phyloP scores from a whole-genome alignment of 1,284 basidiomycete genomes.

The Pholiota adiposa region DNA sequence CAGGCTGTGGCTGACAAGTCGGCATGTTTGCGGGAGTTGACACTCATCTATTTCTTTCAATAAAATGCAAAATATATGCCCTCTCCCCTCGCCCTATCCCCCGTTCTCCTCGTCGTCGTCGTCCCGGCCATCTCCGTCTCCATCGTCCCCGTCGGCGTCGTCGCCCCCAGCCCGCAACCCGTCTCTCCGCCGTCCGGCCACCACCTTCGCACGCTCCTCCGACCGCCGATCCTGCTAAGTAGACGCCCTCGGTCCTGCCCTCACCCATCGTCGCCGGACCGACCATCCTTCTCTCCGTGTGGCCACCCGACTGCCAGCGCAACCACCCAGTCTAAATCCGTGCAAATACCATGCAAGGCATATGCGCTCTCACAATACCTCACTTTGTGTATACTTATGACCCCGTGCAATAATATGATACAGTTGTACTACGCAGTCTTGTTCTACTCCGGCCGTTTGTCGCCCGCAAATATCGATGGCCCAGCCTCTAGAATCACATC shows the following conservation, averaged over 20 bases:
- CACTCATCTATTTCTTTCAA: constrained; percentile 26
- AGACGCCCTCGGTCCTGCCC: background rate
- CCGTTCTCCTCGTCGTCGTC: background rate
- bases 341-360: too few relatives aligned
- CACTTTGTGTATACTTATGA: background rate
- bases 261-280: too few relatives aligned
- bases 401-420: background rate
- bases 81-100: constrained; percentile 3
- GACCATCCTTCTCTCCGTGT: too few relatives aligned
- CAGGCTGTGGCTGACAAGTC: constrained; percentile 47
- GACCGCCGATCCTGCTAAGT: background rate
- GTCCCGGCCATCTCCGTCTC: background rate
- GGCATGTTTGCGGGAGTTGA: constrained; percentile 40
- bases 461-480: constrained; percentile 37
- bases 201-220: background rate
- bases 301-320: too few relatives aligned
- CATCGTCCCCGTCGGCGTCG: background rate
- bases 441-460: too few relatives aligned
- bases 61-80: too few relatives aligned
- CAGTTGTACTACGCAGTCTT: constrained; percentile 1
- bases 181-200: background rate
- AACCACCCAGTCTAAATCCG: too few relatives aligned
- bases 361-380: too few relatives aligned
- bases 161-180: background rate
- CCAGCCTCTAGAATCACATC: constrained; percentile 74